Evolutionary conservation across 257 asterid genomes (phyloP), one percentile per base, ranked within the genome.

Genomic region (Pogostemon cablin): DNA sequence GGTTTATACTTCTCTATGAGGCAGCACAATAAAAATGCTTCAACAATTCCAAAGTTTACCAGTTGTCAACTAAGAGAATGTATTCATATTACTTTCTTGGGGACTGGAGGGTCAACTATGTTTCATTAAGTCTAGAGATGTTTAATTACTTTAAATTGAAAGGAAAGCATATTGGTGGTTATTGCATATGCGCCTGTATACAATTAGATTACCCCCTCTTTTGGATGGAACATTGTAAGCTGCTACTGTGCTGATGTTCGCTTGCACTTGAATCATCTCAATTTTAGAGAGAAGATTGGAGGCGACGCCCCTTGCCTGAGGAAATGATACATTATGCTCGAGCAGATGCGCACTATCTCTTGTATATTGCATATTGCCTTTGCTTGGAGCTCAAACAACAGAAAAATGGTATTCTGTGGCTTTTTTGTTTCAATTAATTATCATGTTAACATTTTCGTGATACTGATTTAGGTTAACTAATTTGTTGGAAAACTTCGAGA

Each of bases 211-310:
- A 39, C 69, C 70, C 42, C 62, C 56, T 34, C 11, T 50, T 76
- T 72, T 72, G 15, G 60, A 56, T 39, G 72, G 43, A 58, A 57
- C 59, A 58, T 56, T 4, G 9, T 39, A 55, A 62, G 42, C 20
- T 39, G 46, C 62, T 67, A 57, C 58, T 7, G 15, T 82, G 56
- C 43, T 40, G 53, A 32, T 62, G n/a, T 65, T 59, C 62, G 42
- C 67, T 67, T 62, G 75, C 69, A 59, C 37, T 44, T 44, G 65
- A 37, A 61, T 68, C 50, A 72, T 72, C 40, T 80, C 73, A 74
- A 54, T 65, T 81, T 74, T 84, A 93, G 99, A 83, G 87, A 74
- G 99, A 91, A 80, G 99, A 93, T 86, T 91, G 99, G 99, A 91
- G 98, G 75, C 95, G 78, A 64, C 97, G 99, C 39, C 98, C 99